phyloP scores from a whole-genome alignment of 495 filamentous ascomycete genomes.

The Penicillium tannophilum region DNA sequence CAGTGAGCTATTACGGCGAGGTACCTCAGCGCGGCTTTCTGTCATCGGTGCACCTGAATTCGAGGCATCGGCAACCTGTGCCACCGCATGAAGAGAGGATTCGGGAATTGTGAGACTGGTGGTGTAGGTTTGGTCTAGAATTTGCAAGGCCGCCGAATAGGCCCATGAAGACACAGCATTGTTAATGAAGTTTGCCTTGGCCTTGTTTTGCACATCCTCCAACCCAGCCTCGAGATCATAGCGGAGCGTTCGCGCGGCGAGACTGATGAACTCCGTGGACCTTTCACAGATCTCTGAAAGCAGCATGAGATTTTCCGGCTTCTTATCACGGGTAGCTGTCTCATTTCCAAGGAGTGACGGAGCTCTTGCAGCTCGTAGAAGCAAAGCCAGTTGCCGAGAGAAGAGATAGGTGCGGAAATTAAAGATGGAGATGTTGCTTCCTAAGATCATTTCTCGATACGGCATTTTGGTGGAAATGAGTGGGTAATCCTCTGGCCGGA shows the following conservation, averaged over 20 bases:
- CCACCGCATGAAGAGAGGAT: slow-evolving; percentile 48
- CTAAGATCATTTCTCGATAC: slow-evolving; percentile 89
- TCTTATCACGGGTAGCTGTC: slow-evolving; percentile 37
- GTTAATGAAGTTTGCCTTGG: slow-evolving; percentile 62
- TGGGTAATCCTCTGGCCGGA: slow-evolving; percentile 48
- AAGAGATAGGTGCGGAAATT: slow-evolving; percentile 97
- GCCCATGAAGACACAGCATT: slow-evolving; percentile 85
- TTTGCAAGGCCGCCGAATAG: slow-evolving; percentile 75
- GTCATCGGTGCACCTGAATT: slow-evolving; percentile 15
- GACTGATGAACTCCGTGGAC: slow-evolving; percentile 77
- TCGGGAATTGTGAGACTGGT: slow-evolving; percentile 66
- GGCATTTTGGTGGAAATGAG: slow-evolving; percentile 74
- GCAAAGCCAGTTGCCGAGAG: slow-evolving; percentile 79
- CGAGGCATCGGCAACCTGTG: slow-evolving; percentile 30
- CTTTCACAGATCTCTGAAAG: slow-evolving; percentile 80
- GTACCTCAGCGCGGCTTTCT: slow-evolving; percentile 50
- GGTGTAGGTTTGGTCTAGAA: slow-evolving; percentile 75
- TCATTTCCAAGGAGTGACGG: slow-evolving; percentile 33
- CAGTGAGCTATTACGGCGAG: slow-evolving; percentile 49
- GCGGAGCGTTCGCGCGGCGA: slow-evolving; percentile 73
- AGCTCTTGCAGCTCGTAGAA: slow-evolving; percentile 79
- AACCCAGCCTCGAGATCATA: slow-evolving; percentile 61
- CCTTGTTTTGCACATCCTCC: slow-evolving; percentile 34
- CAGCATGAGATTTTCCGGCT: slow-evolving; percentile 72
- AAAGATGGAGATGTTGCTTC: slow-evolving; percentile 96